Evolutionary conservation across 2,329 filamentous ascomycete species (phyloP).

Genomic region (Endoconidiophora laricicola): DNA sequence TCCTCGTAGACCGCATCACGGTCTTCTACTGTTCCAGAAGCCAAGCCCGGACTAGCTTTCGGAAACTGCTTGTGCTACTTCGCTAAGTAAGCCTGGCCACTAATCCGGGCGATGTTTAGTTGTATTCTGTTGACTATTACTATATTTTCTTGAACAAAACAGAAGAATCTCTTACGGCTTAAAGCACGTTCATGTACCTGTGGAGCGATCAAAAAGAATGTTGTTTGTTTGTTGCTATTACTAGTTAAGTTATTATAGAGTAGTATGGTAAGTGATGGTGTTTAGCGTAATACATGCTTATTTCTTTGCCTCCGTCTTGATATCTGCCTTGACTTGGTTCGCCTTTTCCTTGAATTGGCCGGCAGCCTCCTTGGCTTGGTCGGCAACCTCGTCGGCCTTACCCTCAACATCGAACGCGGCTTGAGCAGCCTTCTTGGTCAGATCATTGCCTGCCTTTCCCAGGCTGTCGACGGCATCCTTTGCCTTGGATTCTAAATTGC

Average conservation of each 20-base stretch:
- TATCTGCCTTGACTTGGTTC: constrained; percentile 25
- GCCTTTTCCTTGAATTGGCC: constrained; percentile 27
- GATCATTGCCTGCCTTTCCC: constrained; percentile 18
- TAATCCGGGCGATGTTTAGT: no score
- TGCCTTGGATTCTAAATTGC: constrained; percentile 14
- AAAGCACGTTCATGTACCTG: no score
- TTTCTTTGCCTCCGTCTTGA: constrained; percentile 22
- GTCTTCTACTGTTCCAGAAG: no score
- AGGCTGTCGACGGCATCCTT: constrained; percentile 20
- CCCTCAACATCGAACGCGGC: constrained; percentile 23
- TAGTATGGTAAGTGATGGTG: constrained; percentile 12
- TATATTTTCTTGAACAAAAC: no score
- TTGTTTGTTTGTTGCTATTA: no score
- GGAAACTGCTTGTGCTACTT: no score
- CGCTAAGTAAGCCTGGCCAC: no score
- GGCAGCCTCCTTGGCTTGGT: constrained; percentile 27
- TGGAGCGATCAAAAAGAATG: no score
- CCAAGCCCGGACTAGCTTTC: no score
- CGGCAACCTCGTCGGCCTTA: constrained; percentile 18
- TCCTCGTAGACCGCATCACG: no score
- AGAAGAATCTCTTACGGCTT: no score
- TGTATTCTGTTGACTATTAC: no score
- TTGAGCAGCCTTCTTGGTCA: constrained; percentile 23
- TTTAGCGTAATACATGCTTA: constrained; percentile 15
- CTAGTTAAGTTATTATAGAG: not conserved